These are phyloP conservation scores for Yamadazyma paraphyllophila DNA, from an alignment of 805 yeast species.

Conservation along the genomic window DNA sequence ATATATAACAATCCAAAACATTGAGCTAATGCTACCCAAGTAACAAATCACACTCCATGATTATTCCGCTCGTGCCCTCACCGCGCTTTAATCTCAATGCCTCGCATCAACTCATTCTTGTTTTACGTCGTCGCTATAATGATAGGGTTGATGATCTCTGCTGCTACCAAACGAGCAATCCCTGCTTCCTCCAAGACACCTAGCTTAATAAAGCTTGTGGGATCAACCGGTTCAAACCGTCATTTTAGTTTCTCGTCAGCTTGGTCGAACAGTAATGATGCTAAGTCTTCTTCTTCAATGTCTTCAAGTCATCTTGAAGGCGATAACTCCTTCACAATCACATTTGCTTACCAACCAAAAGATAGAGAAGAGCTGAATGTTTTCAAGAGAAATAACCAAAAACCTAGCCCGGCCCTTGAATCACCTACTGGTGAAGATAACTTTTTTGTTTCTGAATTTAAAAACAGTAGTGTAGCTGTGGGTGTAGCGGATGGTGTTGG, in stretches of 20 bases:
- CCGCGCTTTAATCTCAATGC: background rate
- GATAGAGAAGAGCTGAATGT: constrained; percentile 54
- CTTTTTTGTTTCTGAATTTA: constrained; percentile 48
- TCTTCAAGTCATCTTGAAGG: constrained; percentile 10
- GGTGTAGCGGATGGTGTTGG: constrained; percentile 98
- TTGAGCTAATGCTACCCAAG: background rate
- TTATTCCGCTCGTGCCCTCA: background rate
- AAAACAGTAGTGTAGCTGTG: constrained; percentile 47
- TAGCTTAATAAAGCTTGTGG: background rate
- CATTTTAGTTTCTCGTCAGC: constrained; percentile 22
- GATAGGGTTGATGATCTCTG: constrained; percentile 14
- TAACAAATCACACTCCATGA: no score
- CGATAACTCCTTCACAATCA: constrained; percentile 44
- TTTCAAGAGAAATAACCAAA: constrained; percentile 29
- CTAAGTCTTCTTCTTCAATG: constrained; percentile 10
- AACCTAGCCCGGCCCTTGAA: constrained; percentile 38
- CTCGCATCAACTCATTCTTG: background rate
- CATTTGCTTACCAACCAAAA: constrained; percentile 76
- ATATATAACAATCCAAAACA: background rate
- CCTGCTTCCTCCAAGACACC: background rate
- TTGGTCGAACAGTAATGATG: constrained; percentile 14
- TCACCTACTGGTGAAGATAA: constrained; percentile 75
- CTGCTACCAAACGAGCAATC: constrained; percentile 8
- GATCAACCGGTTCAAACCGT: constrained; percentile 9
- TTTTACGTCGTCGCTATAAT: constrained; percentile 9